Conservation (phyloP, 164 flowering plant species). For the Platanus orientalis region DNA sequence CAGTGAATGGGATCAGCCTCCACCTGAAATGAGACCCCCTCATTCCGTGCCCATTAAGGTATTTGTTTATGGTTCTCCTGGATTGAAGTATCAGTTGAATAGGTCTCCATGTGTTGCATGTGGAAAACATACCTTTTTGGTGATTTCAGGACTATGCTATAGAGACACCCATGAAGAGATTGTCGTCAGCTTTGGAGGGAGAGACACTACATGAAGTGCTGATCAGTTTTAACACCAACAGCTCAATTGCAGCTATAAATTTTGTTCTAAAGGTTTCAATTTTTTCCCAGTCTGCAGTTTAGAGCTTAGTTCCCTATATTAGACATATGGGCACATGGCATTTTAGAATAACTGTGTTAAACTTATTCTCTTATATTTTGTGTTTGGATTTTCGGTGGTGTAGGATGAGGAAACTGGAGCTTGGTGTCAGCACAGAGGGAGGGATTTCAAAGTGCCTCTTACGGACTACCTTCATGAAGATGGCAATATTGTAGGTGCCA, state of each 20-base stretch:
- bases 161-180: constrained; percentile 73
- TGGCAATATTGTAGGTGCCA: constrained; percentile 42
- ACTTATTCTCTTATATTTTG: neutral
- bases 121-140: neutral
- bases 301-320: neutral
- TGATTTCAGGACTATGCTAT: constrained; percentile 80
- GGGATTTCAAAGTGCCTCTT: constrained; percentile 83
- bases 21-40: constrained; percentile 74
- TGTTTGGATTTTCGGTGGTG: constrained; percentile 2
- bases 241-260: constrained; percentile 69
- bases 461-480: constrained; percentile 38
- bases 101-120: neutral
- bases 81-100: neutral
- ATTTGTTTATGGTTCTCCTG: neutral
- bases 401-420: constrained; percentile 90
- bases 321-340: neutral
- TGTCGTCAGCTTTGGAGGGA: constrained; percentile 33
- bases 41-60: constrained; percentile 80
- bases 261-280: constrained; percentile 86
- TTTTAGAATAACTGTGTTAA: constrained; percentile 2
- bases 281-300: constrained; percentile 13
- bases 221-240: constrained; percentile 41
- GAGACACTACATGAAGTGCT: constrained; percentile 47
- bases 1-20: constrained; percentile 99
- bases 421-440: constrained; percentile 88